phyloP scores from a whole-genome alignment of 2,329 filamentous ascomycete species.

The Pseudogymnoascus sp. region DNA sequence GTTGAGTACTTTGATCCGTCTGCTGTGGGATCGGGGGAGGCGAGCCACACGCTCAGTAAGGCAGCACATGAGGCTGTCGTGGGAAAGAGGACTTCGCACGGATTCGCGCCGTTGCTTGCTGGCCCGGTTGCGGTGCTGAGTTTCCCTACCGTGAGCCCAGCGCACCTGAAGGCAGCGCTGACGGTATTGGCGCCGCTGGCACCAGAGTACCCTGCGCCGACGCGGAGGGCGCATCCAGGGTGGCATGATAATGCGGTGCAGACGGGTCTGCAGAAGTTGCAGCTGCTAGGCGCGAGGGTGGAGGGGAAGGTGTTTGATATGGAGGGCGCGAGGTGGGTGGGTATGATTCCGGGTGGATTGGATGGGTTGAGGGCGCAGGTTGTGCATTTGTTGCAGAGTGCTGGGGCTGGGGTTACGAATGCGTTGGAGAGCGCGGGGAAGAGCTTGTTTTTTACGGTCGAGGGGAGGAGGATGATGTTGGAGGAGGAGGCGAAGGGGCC shows the following conservation, averaged over 20 bases:
- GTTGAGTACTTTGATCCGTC: conserved; percentile 71
- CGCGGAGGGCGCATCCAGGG: conserved; percentile 65
- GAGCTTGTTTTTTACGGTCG: conserved; percentile 81
- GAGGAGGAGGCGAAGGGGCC: conserved; percentile 55
- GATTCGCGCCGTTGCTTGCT: conserved; percentile 67
- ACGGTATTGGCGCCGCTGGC: conserved; percentile 67
- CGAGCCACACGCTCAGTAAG: conserved; percentile 51
- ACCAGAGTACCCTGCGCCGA: conserved; percentile 69
- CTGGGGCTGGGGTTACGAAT: conserved; percentile 68
- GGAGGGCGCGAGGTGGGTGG: conserved; percentile 53
- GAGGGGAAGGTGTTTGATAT: conserved; percentile 54
- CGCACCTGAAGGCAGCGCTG: conserved; percentile 74
- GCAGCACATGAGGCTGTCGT: conserved; percentile 28
- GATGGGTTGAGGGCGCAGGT: conserved; percentile 76
- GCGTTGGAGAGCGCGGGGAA: conserved; percentile 74
- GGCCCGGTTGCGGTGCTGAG: conserved; percentile 76
- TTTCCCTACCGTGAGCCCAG: conserved; percentile 75
- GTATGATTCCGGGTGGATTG: conserved; percentile 73
- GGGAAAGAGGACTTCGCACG: conserved; percentile 45
- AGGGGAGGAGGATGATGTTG: conserved; percentile 71
- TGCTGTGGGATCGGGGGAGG: conserved; percentile 28
- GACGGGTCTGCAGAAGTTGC: conserved; percentile 74
- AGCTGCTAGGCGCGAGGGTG: conserved; percentile 78
- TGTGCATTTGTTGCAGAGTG: conserved; percentile 70
- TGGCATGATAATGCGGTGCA: conserved; percentile 78